These are phyloP conservation scores for Capsicum baccatum DNA, from an alignment of 257 asterid genomes.

Conservation along the genomic window DNA sequence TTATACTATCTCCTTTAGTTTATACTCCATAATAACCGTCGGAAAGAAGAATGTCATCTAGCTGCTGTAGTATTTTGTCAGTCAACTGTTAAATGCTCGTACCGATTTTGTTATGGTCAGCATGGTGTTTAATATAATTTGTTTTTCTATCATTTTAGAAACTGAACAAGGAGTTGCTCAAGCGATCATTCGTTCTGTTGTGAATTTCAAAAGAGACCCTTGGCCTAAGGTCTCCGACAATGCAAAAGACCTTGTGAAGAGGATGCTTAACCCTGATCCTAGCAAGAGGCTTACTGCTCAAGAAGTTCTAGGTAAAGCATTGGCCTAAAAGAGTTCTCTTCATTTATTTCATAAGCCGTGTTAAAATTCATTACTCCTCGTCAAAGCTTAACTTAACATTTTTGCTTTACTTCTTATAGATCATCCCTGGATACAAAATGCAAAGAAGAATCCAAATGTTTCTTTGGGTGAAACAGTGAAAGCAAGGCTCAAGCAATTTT, in stretches of 20 bases:
- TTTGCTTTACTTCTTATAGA: constrained; percentile 40
- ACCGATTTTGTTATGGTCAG: background rate
- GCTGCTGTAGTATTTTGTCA: background rate
- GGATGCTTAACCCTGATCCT: constrained; percentile 59
- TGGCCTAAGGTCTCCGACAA: constrained; percentile 60
- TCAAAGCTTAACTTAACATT: background rate
- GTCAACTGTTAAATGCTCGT: background rate
- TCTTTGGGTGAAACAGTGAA: constrained; percentile 56
- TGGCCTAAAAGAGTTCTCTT: background rate
- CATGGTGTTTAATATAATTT: background rate
- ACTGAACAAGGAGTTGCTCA: constrained; percentile 65
- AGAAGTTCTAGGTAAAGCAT: constrained; percentile 50
- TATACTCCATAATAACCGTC: background rate
- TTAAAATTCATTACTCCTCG: background rate
- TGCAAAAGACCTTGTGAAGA: constrained; percentile 58
- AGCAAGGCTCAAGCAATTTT: constrained; percentile 58
- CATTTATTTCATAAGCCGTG: background rate
- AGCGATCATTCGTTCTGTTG: constrained; percentile 56
- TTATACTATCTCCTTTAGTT: background rate
- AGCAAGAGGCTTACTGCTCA: constrained; percentile 55
- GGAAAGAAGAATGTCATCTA: background rate
- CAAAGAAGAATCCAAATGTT: constrained; percentile 55
- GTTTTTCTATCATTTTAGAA: constrained; percentile 36
- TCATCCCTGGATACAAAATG: constrained; percentile 61
- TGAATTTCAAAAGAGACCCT: constrained; percentile 56